These are phyloP conservation scores for Zygoascus flipseniorum DNA, from an alignment of 805 yeast species.

Conservation along the genomic window DNA sequence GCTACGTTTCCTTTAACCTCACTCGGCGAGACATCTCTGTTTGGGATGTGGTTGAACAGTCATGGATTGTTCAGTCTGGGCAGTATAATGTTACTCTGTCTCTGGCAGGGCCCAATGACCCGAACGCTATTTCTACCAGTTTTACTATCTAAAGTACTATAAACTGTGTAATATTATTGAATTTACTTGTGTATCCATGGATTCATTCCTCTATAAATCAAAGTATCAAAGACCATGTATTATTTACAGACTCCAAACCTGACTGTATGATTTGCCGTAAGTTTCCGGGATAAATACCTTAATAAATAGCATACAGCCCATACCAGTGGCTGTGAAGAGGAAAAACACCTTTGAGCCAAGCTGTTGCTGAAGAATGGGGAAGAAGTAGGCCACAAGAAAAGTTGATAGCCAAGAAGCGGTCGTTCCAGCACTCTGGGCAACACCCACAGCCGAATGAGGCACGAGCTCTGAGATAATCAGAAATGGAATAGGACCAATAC, in stretches of 20 bases:
- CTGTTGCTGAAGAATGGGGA: constrained; percentile 59
- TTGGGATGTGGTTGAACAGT: constrained; percentile 48
- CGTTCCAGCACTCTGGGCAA: constrained; percentile 91
- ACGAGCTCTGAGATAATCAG: constrained; percentile 82
- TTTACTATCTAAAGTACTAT: neutral
- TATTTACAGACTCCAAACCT: constrained; percentile 46
- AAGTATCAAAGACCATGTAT: neutral
- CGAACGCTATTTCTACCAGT: neutral
- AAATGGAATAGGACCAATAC: constrained; percentile 95
- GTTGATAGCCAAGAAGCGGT: constrained; percentile 88
- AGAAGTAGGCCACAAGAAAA: constrained; percentile 60
- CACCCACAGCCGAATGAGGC: constrained; percentile 65
- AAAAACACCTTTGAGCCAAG: constrained; percentile 77
- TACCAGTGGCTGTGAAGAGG: constrained; percentile 37
- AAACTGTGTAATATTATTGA: neutral
- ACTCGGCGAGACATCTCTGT: constrained; percentile 45
- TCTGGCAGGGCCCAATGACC: neutral
- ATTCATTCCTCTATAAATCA: too few relatives aligned
- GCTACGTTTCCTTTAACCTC: constrained; percentile 35
- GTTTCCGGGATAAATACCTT: constrained; percentile 61
- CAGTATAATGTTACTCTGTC: constrained; percentile 34
- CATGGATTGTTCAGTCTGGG: constrained; percentile 53
- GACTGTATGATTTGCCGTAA: constrained; percentile 52
- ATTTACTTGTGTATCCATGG: too few relatives aligned
- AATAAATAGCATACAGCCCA: constrained; percentile 34